Percentiles rank a stretch among this genome's conserved stretches.
Conservation (phyloP, 176 grass and related monocot species). For the Triticum monococcum region DNA sequence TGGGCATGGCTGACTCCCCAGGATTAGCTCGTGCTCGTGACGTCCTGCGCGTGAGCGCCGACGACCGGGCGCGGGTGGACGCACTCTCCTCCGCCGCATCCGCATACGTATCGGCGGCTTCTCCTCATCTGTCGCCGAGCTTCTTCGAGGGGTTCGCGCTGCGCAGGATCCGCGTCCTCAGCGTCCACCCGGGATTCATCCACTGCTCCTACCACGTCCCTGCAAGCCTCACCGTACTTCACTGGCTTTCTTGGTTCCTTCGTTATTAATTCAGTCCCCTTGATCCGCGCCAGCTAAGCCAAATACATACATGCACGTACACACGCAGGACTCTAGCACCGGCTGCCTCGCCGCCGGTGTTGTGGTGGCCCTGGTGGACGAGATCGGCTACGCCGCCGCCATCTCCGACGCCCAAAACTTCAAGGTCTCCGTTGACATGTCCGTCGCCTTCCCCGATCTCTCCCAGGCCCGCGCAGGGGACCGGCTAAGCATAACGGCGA, state of each 20-base stretch:
- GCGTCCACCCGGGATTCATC: slow-evolving; percentile 56
- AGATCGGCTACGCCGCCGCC: slow-evolving; percentile 43
- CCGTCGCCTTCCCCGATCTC: slow-evolving; percentile 51
- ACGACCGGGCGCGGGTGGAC: slow-evolving; percentile 44
- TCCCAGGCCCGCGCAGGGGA: slow-evolving; percentile 43
- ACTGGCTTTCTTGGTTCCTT: not conserved
- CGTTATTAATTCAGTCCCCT: not conserved
- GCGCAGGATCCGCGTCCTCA: slow-evolving; percentile 59
- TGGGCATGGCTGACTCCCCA: not conserved
- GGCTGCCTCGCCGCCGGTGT: slow-evolving; percentile 59
- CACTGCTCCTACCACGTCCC: slow-evolving; percentile 83
- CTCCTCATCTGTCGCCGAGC: slow-evolving; percentile 18
- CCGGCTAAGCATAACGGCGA: slow-evolving; percentile 56
- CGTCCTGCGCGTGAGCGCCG: slow-evolving; percentile 32
- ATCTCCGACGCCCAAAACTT: slow-evolving; percentile 32
- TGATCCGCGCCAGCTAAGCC: not conserved
- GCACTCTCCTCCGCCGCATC: slow-evolving; percentile 36
- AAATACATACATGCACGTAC: not conserved
- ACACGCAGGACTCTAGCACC: not conserved
- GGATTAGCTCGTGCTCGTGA: not conserved
- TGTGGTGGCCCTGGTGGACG: slow-evolving; percentile 64
- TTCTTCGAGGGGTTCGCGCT: slow-evolving; percentile 76
- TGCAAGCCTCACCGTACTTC: slow-evolving; percentile 48
- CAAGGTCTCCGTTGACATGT: slow-evolving; percentile 84
- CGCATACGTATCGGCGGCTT: not conserved